phyloP scores from a whole-genome alignment of 371 early-diverging fungal species.

The Cladochytrium tenue region DNA sequence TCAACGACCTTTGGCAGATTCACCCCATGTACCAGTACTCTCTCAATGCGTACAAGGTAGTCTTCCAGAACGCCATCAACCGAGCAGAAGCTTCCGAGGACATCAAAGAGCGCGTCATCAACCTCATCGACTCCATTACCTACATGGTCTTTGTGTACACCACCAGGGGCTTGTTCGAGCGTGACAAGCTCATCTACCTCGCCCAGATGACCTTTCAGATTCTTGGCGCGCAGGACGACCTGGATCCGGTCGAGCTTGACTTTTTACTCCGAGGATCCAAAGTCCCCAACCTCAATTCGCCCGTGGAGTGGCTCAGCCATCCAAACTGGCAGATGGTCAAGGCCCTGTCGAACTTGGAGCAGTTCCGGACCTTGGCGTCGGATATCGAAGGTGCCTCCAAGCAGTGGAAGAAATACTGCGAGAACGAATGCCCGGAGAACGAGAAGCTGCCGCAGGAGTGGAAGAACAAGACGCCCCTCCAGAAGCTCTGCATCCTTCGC shows the following conservation, averaged over 20 bases:
- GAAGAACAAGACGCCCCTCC: conserved; percentile 64
- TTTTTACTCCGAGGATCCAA: conserved; percentile 57
- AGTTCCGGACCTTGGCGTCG: conserved; percentile 51
- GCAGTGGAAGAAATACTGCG: conserved; percentile 69
- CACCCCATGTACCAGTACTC: conserved; percentile 68
- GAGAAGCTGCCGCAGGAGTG: conserved; percentile 69
- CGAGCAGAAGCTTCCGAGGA: conserved; percentile 61
- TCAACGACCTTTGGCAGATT: conserved; percentile 65
- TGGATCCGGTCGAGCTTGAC: conserved; percentile 57
- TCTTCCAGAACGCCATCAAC: conserved; percentile 62
- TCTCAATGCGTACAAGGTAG: conserved; percentile 64
- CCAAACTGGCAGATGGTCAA: conserved; percentile 58
- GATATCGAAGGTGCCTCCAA: conserved; percentile 65
- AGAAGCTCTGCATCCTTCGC: conserved; percentile 63
- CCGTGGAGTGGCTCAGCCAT: conserved; percentile 57
- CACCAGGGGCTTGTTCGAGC: conserved; percentile 63
- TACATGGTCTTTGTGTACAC: conserved; percentile 60
- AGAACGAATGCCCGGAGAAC: conserved; percentile 62
- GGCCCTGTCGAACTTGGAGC: conserved; percentile 57
- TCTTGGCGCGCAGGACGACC: conserved; percentile 49
- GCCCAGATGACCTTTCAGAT: conserved; percentile 69
- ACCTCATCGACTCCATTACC: conserved; percentile 63
- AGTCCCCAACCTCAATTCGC: conserved; percentile 44
- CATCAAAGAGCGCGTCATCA: conserved; percentile 58
- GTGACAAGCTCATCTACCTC: conserved; percentile 64